phyloP scores from a whole-genome alignment of 78 protist genomes.

The Dictyostelium purpureum region DNA sequence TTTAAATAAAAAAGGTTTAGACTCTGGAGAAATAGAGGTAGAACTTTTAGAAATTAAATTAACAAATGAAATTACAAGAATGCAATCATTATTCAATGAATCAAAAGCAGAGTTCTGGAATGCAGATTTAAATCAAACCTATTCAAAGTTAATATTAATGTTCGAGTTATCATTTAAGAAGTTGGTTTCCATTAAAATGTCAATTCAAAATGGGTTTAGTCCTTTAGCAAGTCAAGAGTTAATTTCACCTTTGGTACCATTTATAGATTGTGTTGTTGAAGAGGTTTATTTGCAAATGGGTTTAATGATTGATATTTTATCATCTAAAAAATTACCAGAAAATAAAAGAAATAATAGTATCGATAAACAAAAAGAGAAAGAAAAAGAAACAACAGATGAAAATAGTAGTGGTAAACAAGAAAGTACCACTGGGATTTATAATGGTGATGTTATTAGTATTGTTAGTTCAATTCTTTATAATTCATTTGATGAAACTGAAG shows the following conservation, averaged over 20 bases:
- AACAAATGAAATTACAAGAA: neutral
- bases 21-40: neutral
- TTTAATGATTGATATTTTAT: constrained; percentile 50
- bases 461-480: neutral
- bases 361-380: neutral
- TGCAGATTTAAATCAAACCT: neutral
- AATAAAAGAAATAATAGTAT: neutral
- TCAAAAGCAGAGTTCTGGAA: constrained; percentile 43
- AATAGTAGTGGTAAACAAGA: neutral
- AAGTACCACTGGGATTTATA: neutral
- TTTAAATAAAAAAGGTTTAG: neutral
- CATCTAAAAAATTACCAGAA: neutral
- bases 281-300: constrained; percentile 71
- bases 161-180: constrained; percentile 26
- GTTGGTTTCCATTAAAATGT: constrained; percentile 24
- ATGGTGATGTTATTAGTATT: neutral
- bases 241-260: constrained; percentile 32
- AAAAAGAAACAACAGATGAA: neutral
- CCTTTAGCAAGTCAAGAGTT: constrained; percentile 1
- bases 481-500: constrained; percentile 62
- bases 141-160: neutral
- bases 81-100: neutral
- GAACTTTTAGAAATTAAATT: neutral
- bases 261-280: constrained; percentile 31
- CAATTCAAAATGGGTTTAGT: constrained; percentile 11